Evolutionary conservation across 495 filamentous ascomycete species (phyloP).

Genomic region (Lentithecium fluviatile): DNA sequence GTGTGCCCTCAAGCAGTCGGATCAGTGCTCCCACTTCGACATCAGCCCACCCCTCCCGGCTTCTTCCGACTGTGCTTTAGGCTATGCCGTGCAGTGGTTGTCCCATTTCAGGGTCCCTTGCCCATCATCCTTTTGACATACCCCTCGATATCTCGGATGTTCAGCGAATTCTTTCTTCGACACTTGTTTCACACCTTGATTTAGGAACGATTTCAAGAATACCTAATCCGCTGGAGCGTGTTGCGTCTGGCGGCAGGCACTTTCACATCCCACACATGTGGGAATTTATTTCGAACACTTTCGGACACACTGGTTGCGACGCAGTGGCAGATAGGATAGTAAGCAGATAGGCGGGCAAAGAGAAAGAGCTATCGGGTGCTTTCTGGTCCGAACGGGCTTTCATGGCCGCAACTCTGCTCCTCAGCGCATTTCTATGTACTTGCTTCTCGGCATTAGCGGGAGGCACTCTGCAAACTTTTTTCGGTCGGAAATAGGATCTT

Average conservation of each 20-base stretch:
- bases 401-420: background rate
- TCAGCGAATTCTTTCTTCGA: background rate
- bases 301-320: background rate
- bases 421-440: background rate
- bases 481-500: background rate
- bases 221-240: background rate
- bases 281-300: background rate
- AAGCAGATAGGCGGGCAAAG: background rate
- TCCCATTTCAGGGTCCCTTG: background rate
- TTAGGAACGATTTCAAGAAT: slow-evolving; percentile 6
- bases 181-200: slow-evolving; percentile 1
- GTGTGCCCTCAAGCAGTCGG: no score
- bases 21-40: no score
- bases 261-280: background rate
- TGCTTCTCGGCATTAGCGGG: background rate
- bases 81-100: no score
- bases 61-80: no score
- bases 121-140: slow-evolving; percentile 4
- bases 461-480: background rate
- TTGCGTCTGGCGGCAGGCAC: background rate
- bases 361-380: background rate
- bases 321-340: background rate
- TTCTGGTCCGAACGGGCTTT: background rate
- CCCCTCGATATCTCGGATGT: slow-evolving; percentile 4
- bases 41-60: no score